Evolutionary conservation across 179 eudicot species (phyloP).

Genomic region (Camellia oleifera): DNA sequence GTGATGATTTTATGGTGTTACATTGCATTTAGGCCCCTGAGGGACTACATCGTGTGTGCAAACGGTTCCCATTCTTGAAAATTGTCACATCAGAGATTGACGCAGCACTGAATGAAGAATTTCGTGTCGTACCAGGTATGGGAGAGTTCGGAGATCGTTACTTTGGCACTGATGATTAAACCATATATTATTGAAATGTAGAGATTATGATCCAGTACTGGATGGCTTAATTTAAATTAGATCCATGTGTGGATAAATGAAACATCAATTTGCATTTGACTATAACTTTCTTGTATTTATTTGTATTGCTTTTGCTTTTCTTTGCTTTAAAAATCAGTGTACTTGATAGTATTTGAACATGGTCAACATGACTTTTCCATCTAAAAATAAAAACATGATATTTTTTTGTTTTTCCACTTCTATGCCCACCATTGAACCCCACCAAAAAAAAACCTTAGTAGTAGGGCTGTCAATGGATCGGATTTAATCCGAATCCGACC

Average conservation of each 20-base stretch:
- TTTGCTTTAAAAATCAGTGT: background rate
- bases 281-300: background rate
- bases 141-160: conserved; percentile 99
- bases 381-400: too few relatives aligned
- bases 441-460: too few relatives aligned
- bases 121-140: conserved; percentile 91
- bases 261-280: background rate
- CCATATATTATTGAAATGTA: background rate
- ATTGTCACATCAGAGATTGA: conserved; percentile 97
- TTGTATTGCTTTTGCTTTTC: background rate
- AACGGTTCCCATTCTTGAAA: conserved; percentile 80
- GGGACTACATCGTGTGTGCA: conserved; percentile 81
- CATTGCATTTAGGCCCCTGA: conserved; percentile 71
- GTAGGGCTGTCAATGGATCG: too few relatives aligned
- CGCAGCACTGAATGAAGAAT: conserved; percentile 73
- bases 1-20: background rate
- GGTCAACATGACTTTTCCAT: too few relatives aligned
- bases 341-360: too few relatives aligned
- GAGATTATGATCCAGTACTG: background rate
- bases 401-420: too few relatives aligned
- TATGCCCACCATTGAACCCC: too few relatives aligned
- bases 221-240: conserved; percentile 1
- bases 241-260: background rate
- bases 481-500: too few relatives aligned
- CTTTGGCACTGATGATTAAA: conserved; percentile 91